Evolutionary conservation across 805 yeast species (phyloP).

Genomic region (Middelhovenomyces tepae): DNA sequence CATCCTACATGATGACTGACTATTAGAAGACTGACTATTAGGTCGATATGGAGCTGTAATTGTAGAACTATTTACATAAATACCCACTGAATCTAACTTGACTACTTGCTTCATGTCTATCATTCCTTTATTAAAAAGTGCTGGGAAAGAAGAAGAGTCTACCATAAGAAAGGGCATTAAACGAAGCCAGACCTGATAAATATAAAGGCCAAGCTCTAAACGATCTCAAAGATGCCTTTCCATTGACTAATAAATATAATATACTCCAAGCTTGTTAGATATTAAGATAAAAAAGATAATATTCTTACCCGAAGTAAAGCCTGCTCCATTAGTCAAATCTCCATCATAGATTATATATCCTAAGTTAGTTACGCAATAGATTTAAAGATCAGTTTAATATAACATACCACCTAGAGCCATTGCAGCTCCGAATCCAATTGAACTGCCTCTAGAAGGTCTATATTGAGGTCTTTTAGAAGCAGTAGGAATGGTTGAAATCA

Average conservation of each 20-base stretch:
- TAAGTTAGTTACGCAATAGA: conserved; percentile 5
- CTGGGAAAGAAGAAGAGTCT: conserved; percentile 50
- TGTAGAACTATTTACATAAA: too few relatives aligned
- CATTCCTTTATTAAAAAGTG: too few relatives aligned
- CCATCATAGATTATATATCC: conserved; percentile 59
- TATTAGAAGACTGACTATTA: too few relatives aligned
- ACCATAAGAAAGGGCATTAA: conserved; percentile 62
- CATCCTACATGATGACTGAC: too few relatives aligned
- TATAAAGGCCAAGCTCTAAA: conserved; percentile 49
- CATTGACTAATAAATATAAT: conserved; percentile 64
- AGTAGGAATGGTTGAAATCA: conserved; percentile 12
- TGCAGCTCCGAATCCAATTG: conserved; percentile 19
- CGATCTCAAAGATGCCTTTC: conserved; percentile 33
- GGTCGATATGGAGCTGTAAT: too few relatives aligned
- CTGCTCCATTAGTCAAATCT: conserved; percentile 70
- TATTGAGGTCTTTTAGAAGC: conserved; percentile 7
- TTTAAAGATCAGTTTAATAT: neutral
- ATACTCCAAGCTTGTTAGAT: conserved; percentile 59
- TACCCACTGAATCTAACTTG: too few relatives aligned
- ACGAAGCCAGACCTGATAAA: conserved; percentile 48
- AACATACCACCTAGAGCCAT: conserved; percentile 21
- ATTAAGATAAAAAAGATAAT: neutral
- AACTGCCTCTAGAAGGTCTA: conserved; percentile 15
- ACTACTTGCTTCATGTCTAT: too few relatives aligned
- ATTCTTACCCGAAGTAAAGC: conserved; percentile 38